Evolutionary conservation across 2,329 filamentous ascomycete genomes (phyloP), one percentile per base, ranked within the genome.

Genomic region (Penicillium palitans): DNA sequence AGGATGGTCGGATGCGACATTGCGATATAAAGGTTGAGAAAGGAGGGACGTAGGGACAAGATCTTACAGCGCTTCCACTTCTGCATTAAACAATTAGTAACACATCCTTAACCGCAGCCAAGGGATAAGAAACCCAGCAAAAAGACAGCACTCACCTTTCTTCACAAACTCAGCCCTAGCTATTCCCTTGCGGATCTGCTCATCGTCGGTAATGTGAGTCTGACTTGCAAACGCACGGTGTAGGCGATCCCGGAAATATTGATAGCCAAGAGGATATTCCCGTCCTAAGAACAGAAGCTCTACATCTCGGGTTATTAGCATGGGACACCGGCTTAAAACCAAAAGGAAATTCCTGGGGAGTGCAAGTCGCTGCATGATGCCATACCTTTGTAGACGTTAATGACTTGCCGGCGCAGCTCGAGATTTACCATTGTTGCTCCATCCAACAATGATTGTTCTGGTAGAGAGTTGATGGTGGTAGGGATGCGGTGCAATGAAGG

Each of bases 61-160:
- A 35, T 58, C 90, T 85, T 82, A 97, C 90, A 98, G 74, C 19
- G 92, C 89, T 78, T 97, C 93, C 60, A 98, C 91, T 74, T 97
- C 93, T 95, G 58, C 19, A 42, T 42, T 13, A n/a, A 13, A 15
- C 25, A 57, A 48, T 54, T 39, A 65, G 52, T 51, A 52, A 21
- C 4, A 42, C 13, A 12, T 21, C 3, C 24, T 39, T 40, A n/a
- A 35, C 6, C 17, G 41, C 13, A 21, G 13, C 24, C 5, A 4
- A 25, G 54, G 3, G 19, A 12, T 29, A 21, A 0, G 15, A 15
- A 31, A 13, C 17, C 44, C 9, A 17, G 46, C 39, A 51, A 52
- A 9, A 29, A 45, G 25, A 48, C 2, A 37, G 55, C 57, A 59
- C 71, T 57, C 70, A 91, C 91, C 91, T 82, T 96, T 97, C 76